Conservation (phyloP, 2,329 filamentous ascomycete genomes). For the Penicillium crustosum region DNA sequence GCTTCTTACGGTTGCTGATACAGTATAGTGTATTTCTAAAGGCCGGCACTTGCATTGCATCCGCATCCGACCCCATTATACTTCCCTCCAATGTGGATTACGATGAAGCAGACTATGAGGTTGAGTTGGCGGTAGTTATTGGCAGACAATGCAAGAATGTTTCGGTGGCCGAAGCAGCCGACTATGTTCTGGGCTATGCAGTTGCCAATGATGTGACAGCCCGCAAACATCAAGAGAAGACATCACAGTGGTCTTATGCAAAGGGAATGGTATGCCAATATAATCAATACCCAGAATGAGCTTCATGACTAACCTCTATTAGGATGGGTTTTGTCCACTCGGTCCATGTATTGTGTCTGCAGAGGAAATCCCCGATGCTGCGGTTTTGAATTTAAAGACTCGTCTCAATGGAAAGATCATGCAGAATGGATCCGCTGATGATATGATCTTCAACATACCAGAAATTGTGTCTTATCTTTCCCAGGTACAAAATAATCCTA, state of each 20-base stretch:
- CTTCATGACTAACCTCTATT: background rate
- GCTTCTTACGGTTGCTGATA: background rate
- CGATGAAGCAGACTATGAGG: constrained; percentile 16
- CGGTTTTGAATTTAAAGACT: constrained; percentile 9
- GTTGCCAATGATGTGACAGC: constrained; percentile 15
- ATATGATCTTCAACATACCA: constrained; percentile 18
- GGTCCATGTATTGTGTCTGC: constrained; percentile 18
- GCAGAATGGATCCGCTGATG: constrained; percentile 15
- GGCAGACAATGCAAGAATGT: constrained; percentile 13
- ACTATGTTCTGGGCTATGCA: constrained; percentile 12
- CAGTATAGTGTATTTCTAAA: constrained; percentile 9
- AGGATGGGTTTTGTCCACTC: constrained; percentile 19
- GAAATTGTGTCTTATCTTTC: constrained; percentile 18
- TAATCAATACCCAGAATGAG: background rate
- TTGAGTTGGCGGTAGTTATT: constrained; percentile 13
- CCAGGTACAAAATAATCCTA: constrained; percentile 4
- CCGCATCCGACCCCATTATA: constrained; percentile 11
- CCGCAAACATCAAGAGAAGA: constrained; percentile 12
- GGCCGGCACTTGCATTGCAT: constrained; percentile 12
- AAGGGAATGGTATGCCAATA: constrained; percentile 14
- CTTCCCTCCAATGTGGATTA: constrained; percentile 12
- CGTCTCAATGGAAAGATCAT: constrained; percentile 15
- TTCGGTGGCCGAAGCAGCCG: constrained; percentile 2
- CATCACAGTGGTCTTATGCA: constrained; percentile 17
- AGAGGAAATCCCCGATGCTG: constrained; percentile 6